Conservation (phyloP, 2,329 filamentous ascomycete species). For the Fusarium napiforme region DNA sequence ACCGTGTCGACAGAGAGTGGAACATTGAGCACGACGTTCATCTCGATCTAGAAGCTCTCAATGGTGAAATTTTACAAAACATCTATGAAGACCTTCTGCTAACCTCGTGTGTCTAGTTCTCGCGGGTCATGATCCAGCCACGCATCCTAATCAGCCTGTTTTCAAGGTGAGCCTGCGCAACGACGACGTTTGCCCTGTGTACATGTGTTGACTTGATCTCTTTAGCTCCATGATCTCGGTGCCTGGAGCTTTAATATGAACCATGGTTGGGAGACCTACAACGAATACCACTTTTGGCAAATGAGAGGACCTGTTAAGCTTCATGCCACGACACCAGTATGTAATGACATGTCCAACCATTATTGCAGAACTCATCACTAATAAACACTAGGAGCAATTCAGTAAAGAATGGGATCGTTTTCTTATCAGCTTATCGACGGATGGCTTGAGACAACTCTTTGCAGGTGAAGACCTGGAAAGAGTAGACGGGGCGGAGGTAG, state of each 20-base stretch:
- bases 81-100: background rate
- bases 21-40: slow-evolving; percentile 44
- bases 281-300: slow-evolving; percentile 27
- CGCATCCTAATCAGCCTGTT: slow-evolving; percentile 36
- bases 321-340: slow-evolving; percentile 41
- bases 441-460: background rate
- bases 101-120: slow-evolving; percentile 37
- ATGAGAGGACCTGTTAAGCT: slow-evolving; percentile 33
- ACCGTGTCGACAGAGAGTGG: background rate
- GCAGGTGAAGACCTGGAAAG: slow-evolving; percentile 6
- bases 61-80: slow-evolving; percentile 37
- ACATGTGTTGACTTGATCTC: slow-evolving; percentile 2
- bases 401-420: slow-evolving; percentile 31
- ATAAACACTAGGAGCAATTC: slow-evolving; percentile 41
- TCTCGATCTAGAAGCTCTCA: slow-evolving; percentile 46
- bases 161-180: slow-evolving; percentile 39
- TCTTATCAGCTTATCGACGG: background rate
- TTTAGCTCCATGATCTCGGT: slow-evolving; percentile 46
- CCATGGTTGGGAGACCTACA: slow-evolving; percentile 14
- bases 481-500: slow-evolving; percentile 11
- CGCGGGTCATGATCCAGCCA: background rate
- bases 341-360: background rate
- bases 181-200: no score
- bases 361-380: background rate
- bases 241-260: slow-evolving; percentile 39